Percentiles rank a stretch among this genome's conserved stretches.
phyloP scores from a whole-genome alignment of 1,139 yeast species.

The Pichia sp. region DNA sequence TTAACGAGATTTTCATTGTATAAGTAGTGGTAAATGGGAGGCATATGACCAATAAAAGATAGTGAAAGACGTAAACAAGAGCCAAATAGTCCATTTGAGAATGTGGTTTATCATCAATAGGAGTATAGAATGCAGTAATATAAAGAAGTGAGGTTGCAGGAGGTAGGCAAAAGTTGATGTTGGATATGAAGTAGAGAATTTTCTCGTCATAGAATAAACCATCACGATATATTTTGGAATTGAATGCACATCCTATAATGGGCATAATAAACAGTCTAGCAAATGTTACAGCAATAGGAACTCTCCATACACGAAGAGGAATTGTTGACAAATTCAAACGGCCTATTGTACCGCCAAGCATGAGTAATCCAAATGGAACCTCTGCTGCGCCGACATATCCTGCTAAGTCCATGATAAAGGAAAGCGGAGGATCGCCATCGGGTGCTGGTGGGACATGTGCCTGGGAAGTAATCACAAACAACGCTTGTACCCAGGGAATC shows the following conservation, averaged over 20 bases:
- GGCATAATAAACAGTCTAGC: constrained; percentile 54
- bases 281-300: constrained; percentile 42
- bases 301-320: constrained; percentile 70
- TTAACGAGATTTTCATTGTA: constrained; percentile 39
- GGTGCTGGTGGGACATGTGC: constrained; percentile 62
- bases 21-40: constrained; percentile 67
- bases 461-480: constrained; percentile 52
- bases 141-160: constrained; percentile 83
- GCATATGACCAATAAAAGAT: constrained; percentile 53
- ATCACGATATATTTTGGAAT: constrained; percentile 41
- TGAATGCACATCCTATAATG: constrained; percentile 57
- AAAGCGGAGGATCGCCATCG: constrained; percentile 75
- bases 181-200: constrained; percentile 62
- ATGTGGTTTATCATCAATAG: constrained; percentile 55
- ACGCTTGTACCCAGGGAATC: constrained; percentile 78
- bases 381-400: constrained; percentile 79
- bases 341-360: constrained; percentile 84
- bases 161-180: constrained; percentile 75
- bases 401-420: constrained; percentile 77
- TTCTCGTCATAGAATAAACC: constrained; percentile 56
- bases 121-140: constrained; percentile 78
- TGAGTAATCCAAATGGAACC: constrained; percentile 78
- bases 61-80: constrained; percentile 64
- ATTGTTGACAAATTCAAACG: constrained; percentile 58
- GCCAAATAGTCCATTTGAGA: constrained; percentile 83